phyloP scores from a whole-genome alignment of 2,329 filamentous ascomycete species.

The Ceratocystis albifundus region DNA sequence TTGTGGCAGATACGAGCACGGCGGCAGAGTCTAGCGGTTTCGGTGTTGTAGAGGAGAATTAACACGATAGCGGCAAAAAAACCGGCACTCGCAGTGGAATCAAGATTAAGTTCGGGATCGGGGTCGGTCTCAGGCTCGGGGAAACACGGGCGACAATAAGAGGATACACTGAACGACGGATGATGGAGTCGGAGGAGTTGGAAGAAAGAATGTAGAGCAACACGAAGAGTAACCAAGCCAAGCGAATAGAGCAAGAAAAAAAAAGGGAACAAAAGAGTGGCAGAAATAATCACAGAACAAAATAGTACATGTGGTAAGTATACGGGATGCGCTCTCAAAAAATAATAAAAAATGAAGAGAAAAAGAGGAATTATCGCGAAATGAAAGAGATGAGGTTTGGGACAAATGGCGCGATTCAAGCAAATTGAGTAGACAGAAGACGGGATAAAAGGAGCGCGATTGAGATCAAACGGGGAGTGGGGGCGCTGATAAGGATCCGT shows the following conservation, averaged over 20 bases:
- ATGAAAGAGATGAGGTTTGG: background rate
- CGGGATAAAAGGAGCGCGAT: slow-evolving; percentile 15
- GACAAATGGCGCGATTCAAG: slow-evolving; percentile 11
- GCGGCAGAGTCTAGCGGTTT: background rate
- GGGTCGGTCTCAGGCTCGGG: background rate
- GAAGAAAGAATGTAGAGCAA: background rate
- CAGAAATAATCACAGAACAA: background rate
- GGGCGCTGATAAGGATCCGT: slow-evolving; percentile 9
- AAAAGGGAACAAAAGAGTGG: background rate
- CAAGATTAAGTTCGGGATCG: background rate
- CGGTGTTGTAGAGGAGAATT: background rate
- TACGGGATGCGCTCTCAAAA: slow-evolving; percentile 6
- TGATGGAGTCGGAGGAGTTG: background rate
- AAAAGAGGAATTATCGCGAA: slow-evolving; percentile 14
- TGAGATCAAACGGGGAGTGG: background rate
- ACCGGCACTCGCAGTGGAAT: background rate
- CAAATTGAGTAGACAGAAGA: background rate
- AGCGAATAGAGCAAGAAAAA: background rate
- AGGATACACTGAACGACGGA: slow-evolving; percentile 20
- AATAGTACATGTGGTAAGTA: background rate
- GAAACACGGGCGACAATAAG: slow-evolving; percentile 21
- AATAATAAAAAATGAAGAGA: slow-evolving; percentile 21
- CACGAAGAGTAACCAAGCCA: background rate
- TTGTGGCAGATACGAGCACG: background rate
- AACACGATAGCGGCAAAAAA: background rate